Conservation (phyloP, 164 flowering plant genomes). For the Magnolia officinalis region DNA sequence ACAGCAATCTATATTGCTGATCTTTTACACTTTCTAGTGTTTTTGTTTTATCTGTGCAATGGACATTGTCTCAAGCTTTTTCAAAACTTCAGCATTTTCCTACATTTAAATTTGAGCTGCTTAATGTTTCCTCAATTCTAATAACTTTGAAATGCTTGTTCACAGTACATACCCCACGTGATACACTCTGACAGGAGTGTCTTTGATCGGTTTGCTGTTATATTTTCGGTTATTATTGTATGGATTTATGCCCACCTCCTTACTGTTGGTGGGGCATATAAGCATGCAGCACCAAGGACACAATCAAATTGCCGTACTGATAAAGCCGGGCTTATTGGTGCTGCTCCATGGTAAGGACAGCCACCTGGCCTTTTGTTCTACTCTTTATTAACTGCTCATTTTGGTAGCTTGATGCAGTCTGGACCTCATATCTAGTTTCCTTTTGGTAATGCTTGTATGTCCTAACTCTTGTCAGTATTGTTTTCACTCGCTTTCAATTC, state of each 20-base stretch:
- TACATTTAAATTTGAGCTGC: background rate
- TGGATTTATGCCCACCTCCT: constrained; percentile 94
- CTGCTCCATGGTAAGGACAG: constrained; percentile 77
- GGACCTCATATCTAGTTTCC: background rate
- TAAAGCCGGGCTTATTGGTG: constrained; percentile 76
- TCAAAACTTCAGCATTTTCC: background rate
- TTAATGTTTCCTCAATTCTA: background rate
- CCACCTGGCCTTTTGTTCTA: background rate
- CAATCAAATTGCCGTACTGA: constrained; percentile 84
- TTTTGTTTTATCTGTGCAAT: background rate
- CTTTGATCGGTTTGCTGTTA: constrained; percentile 81
- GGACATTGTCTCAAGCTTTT: background rate
- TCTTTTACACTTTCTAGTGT: background rate
- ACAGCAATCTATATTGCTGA: too few species aligned
- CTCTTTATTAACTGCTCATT: background rate
- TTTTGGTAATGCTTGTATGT: too few species aligned
- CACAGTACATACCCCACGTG: constrained; percentile 80
- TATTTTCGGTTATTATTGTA: constrained; percentile 73
- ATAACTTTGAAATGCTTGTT: constrained; percentile 7
- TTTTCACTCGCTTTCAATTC: too few species aligned
- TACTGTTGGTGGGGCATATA: constrained; percentile 90
- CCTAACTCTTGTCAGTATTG: too few species aligned
- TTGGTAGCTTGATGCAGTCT: background rate
- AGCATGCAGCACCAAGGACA: constrained; percentile 46
- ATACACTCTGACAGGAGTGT: constrained; percentile 42